A percentile compares a stretch with the other conserved stretches of the same genome.
phyloP scores from a whole-genome alignment of 176 grass and related monocot species.

The Triticum urartu region DNA sequence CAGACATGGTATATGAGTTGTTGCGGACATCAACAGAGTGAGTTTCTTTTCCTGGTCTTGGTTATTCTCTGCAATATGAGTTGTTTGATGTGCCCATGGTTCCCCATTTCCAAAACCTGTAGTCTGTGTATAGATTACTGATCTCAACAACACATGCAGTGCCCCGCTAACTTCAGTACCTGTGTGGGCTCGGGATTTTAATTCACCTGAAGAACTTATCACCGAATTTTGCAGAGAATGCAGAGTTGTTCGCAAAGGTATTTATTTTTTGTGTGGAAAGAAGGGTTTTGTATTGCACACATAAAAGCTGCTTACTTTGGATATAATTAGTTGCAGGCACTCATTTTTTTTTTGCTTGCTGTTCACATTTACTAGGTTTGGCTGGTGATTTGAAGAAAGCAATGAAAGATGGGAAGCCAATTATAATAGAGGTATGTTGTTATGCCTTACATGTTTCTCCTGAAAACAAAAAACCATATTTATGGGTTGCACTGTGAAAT shows the following conservation, averaged over 20 bases:
- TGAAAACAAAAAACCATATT: background rate
- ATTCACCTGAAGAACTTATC: constrained; percentile 88
- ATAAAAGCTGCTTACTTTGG: background rate
- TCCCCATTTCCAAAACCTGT: background rate
- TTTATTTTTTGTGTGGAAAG: background rate
- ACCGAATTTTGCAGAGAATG: constrained; percentile 97
- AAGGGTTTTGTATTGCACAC: background rate
- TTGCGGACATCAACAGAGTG: constrained; percentile 91
- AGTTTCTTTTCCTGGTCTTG: constrained; percentile 18
- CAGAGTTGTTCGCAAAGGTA: constrained; percentile 98
- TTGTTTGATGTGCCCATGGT: background rate
- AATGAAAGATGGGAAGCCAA: constrained; percentile 99
- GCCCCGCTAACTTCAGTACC: constrained; percentile 85
- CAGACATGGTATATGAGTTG: constrained; percentile 98
- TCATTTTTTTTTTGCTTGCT: constrained; percentile 10
- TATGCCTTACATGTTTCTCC: background rate
- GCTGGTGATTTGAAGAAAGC: constrained; percentile 99
- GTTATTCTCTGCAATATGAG: background rate
- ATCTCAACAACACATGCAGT: constrained; percentile 43
- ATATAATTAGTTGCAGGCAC: background rate
- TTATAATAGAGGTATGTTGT: constrained; percentile 83
- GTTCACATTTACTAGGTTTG: constrained; percentile 56
- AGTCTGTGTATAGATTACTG: background rate
- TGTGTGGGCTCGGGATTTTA: constrained; percentile 90
- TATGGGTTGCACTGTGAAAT: background rate